phyloP scores from a whole-genome alignment of 2,329 filamentous ascomycete species.

The Pseudofabraea citricarpa region DNA sequence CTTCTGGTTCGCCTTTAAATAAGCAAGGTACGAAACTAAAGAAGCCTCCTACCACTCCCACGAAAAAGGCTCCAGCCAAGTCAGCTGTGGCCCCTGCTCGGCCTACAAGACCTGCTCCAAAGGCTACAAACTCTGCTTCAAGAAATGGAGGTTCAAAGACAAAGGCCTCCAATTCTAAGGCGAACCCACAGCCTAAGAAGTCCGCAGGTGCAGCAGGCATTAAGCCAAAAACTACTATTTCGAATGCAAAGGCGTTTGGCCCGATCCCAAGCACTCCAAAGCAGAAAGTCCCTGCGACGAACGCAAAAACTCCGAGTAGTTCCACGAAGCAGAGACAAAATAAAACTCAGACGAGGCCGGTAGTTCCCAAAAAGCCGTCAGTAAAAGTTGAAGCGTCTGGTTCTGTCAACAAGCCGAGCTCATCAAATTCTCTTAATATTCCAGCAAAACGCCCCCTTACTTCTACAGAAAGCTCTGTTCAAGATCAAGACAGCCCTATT shows the following conservation, averaged over 20 bases:
- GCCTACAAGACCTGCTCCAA: not conserved
- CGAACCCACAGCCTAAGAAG: not conserved
- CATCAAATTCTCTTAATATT: not conserved
- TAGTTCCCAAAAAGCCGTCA: too few species aligned
- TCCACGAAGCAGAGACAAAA: too few species aligned
- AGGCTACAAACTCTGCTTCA: not conserved
- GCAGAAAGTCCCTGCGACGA: not conserved
- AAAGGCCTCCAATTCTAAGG: not conserved
- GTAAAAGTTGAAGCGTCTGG: too few species aligned
- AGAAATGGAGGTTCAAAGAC: too few species aligned
- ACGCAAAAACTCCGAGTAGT: too few species aligned
- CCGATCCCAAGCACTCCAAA: not conserved
- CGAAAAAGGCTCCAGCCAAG: too few species aligned
- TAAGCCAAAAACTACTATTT: not conserved
- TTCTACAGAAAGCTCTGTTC: not conserved
- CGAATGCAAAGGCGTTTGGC: not conserved
- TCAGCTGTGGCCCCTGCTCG: too few species aligned
- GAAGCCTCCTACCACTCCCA: not conserved
- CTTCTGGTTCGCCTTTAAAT: not conserved
- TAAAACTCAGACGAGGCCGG: too few species aligned
- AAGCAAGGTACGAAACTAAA: conserved; percentile 9
- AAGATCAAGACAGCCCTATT: not conserved
- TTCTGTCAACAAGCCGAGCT: too few species aligned
- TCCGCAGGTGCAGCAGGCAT: not conserved
- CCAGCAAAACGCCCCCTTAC: not conserved